Evolutionary conservation across 352 stramenopile genomes (phyloP).

Genomic region (Phytophthora palmivora): DNA sequence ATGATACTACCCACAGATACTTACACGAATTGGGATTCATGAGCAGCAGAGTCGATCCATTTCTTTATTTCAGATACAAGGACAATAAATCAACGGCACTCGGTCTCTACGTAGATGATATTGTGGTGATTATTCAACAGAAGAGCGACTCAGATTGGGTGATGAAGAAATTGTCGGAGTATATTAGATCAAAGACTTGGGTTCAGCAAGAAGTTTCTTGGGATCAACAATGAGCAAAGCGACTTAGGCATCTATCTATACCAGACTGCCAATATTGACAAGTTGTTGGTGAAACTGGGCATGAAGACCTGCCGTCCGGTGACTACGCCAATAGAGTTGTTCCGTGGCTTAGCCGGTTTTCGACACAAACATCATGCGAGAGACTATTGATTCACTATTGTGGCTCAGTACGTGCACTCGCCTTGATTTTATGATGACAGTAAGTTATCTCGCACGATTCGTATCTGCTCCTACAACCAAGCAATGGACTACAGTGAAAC

Average conservation of each 20-base stretch:
- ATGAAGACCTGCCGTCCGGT: conserved; percentile 5
- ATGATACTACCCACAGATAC: conserved; percentile 5
- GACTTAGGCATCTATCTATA: not conserved
- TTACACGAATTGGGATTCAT: not conserved
- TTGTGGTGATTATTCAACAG: conserved; percentile 6
- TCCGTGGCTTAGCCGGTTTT: not conserved
- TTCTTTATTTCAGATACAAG: not conserved
- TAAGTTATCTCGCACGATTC: too few species aligned
- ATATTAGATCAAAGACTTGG: conserved; percentile 14
- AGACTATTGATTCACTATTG: conserved; percentile 1
- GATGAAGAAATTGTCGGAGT: not conserved
- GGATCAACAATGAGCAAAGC: conserved; percentile 5
- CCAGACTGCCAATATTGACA: conserved; percentile 6
- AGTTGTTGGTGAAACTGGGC: not conserved
- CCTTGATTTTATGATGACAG: too few species aligned
- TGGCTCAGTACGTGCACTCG: conserved; percentile 2
- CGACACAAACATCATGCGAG: not conserved
- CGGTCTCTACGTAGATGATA: conserved; percentile 10
- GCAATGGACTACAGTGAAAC: too few species aligned
- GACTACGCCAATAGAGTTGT: not conserved
- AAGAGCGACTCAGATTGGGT: conserved; percentile 4
- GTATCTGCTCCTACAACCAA: too few species aligned
- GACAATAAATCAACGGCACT: conserved; percentile 5
- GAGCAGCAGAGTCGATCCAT: conserved; percentile 9
- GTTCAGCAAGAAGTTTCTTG: conserved; percentile 3